Conservation (phyloP, 495 filamentous ascomycete species). For the Aspergillus cavernicola region DNA sequence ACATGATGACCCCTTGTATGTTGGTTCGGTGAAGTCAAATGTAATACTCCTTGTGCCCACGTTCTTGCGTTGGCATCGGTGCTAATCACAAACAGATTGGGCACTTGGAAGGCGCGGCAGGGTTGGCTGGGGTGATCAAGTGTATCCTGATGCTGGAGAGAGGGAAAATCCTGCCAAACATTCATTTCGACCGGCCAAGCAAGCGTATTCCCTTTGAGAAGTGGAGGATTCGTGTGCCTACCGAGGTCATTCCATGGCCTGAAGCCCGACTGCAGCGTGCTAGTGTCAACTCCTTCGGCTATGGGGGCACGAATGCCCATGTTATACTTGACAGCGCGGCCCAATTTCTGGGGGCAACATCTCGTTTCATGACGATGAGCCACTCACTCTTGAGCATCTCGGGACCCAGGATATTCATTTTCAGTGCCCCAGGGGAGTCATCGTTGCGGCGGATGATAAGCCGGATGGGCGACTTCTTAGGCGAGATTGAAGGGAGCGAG, state of each 20-base stretch:
- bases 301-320: conserved; percentile 32
- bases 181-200: conserved; percentile 32
- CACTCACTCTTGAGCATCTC: not conserved
- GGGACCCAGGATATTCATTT: too few relatives aligned
- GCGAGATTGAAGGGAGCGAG: too few relatives aligned
- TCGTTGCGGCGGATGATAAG: too few relatives aligned
- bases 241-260: conserved; percentile 16
- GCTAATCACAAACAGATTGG: conserved; percentile 45
- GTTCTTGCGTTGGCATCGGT: too few relatives aligned
- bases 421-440: too few relatives aligned
- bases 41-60: too few relatives aligned
- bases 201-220: conserved; percentile 25
- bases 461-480: too few relatives aligned
- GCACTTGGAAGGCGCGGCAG: conserved; percentile 44
- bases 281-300: conserved; percentile 28
- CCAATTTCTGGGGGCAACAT: not conserved
- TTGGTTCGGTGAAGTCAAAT: conserved; percentile 42
- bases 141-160: conserved; percentile 29
- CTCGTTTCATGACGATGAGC: not conserved
- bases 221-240: conserved; percentile 24
- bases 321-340: conserved; percentile 21
- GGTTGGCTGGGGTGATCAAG: conserved; percentile 39
- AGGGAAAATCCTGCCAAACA: conserved; percentile 30
- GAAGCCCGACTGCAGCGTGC: conserved; percentile 6
- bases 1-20: not conserved